phyloP scores from a whole-genome alignment of 768 basidiomycete species.

The Kwoniella europaea region DNA sequence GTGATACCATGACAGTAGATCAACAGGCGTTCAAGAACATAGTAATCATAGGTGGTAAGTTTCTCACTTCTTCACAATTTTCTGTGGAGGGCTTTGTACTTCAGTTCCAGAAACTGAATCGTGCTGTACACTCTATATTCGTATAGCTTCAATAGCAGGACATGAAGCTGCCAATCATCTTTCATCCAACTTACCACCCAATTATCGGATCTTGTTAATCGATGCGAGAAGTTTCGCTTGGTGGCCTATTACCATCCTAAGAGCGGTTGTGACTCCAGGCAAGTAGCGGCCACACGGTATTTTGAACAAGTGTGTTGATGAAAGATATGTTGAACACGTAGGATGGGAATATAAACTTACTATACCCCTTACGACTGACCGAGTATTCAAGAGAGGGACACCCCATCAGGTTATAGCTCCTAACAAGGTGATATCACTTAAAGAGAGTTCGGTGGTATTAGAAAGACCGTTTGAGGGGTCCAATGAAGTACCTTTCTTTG shows the following conservation, averaged over 20 bases:
- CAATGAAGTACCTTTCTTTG: slow-evolving; percentile 49
- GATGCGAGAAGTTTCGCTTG: slow-evolving; percentile 43
- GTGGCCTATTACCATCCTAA: slow-evolving; percentile 47
- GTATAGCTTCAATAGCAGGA: slow-evolving; percentile 45
- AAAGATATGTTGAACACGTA: slow-evolving; percentile 8
- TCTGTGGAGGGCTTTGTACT: too few species aligned
- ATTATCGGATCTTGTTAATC: slow-evolving; percentile 51
- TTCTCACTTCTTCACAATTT: background rate
- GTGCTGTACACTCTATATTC: slow-evolving; percentile 1
- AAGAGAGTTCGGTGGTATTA: slow-evolving; percentile 40
- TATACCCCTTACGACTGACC: slow-evolving; percentile 38
- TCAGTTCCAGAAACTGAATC: background rate
- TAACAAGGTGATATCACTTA: slow-evolving; percentile 50
- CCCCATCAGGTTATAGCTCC: slow-evolving; percentile 47
- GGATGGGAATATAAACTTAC: slow-evolving; percentile 53
- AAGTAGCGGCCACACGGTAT: background rate
- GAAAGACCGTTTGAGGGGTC: slow-evolving; percentile 55
- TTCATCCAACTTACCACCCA: background rate
- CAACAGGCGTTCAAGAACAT: slow-evolving; percentile 44
- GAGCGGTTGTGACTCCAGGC: slow-evolving; percentile 54
- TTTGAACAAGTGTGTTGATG: background rate
- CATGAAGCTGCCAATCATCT: slow-evolving; percentile 42
- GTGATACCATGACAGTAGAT: background rate
- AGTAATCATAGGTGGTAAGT: slow-evolving; percentile 53
- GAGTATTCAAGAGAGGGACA: slow-evolving; percentile 41